A percentile compares a stretch with the other conserved stretches of the same genome.
Evolutionary conservation across 768 basidiomycete genomes (phyloP).

Genomic region (Lenzites betulinus): DNA sequence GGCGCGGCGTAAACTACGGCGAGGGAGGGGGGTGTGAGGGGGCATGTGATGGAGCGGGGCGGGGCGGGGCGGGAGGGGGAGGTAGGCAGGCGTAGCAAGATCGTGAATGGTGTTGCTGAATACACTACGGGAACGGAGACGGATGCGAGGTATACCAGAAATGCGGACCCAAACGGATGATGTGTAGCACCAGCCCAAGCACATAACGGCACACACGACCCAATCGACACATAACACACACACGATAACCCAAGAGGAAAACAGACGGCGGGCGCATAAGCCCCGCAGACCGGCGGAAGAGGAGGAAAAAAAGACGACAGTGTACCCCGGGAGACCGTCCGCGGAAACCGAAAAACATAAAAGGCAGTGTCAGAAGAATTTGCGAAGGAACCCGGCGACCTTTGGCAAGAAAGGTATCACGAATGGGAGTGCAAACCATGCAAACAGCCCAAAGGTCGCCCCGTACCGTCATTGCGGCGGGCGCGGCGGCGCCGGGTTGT

Average conservation of each 20-base stretch:
- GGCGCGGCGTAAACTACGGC: not conserved
- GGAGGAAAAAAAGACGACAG: slow-evolving; percentile 16
- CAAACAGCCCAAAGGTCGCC: slow-evolving; percentile 49
- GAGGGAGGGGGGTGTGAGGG: not conserved
- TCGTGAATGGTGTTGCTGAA: slow-evolving; percentile 19
- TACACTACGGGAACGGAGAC: slow-evolving; percentile 11
- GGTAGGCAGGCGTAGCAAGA: slow-evolving; percentile 10
- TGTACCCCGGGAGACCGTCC: slow-evolving; percentile 21
- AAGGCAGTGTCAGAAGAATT: slow-evolving; percentile 36
- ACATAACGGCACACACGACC: slow-evolving; percentile 16
- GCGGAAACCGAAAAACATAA: slow-evolving; percentile 13
- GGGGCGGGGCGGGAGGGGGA: not conserved
- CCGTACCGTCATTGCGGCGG: slow-evolving; percentile 47
- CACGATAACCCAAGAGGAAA: slow-evolving; percentile 26
- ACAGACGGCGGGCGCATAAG: not conserved
- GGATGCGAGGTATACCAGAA: slow-evolving; percentile 23
- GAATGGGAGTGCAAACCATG: slow-evolving; percentile 44
- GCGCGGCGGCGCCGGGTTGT: slow-evolving; percentile 8
- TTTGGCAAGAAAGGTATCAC: slow-evolving; percentile 46
- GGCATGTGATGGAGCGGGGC: not conserved
- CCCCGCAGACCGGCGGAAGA: not conserved
- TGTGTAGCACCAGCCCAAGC: slow-evolving; percentile 3
- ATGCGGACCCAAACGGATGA: slow-evolving; percentile 13
- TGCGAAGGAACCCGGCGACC: slow-evolving; percentile 51
- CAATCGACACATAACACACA: slow-evolving; percentile 27